Evolutionary conservation across 306 rosid genomes (phyloP).

Genomic region (Castanopsis chinensis): DNA sequence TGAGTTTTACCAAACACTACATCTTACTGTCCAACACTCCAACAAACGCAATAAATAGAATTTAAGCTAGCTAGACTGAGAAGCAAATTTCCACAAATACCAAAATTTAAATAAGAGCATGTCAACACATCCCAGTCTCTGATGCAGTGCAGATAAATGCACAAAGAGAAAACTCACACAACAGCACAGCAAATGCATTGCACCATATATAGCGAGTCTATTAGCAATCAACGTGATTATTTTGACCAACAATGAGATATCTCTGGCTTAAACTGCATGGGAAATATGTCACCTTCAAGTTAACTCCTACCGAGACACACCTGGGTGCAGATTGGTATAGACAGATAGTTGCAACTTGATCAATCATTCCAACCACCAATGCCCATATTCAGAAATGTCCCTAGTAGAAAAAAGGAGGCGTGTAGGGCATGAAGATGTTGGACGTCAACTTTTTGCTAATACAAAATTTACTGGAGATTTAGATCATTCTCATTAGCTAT

Average conservation of each 20-base stretch:
- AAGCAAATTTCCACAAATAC: not conserved
- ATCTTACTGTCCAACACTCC: not conserved
- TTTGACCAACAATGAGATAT: not conserved
- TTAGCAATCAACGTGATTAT: not conserved
- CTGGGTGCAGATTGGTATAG: not conserved
- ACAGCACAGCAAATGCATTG: not conserved
- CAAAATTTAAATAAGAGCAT: not conserved
- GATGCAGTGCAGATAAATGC: conserved; percentile 22
- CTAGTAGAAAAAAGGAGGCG: no score
- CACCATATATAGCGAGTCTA: not conserved
- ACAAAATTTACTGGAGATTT: not conserved
- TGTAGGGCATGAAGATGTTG: not conserved
- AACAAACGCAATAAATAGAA: not conserved
- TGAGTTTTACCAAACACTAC: not conserved
- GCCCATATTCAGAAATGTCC: no score
- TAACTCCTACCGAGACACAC: not conserved
- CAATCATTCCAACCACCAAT: no score
- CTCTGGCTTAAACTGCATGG: not conserved
- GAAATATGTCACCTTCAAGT: not conserved
- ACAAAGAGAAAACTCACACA: not conserved
- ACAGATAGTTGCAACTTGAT: not conserved
- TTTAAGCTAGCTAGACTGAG: not conserved
- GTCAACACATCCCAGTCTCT: not conserved
- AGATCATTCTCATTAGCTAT: not conserved
- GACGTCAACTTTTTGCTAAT: not conserved